Evolutionary conservation across 1,284 basidiomycete species (phyloP).

Genomic region (Gomphus sp.): DNA sequence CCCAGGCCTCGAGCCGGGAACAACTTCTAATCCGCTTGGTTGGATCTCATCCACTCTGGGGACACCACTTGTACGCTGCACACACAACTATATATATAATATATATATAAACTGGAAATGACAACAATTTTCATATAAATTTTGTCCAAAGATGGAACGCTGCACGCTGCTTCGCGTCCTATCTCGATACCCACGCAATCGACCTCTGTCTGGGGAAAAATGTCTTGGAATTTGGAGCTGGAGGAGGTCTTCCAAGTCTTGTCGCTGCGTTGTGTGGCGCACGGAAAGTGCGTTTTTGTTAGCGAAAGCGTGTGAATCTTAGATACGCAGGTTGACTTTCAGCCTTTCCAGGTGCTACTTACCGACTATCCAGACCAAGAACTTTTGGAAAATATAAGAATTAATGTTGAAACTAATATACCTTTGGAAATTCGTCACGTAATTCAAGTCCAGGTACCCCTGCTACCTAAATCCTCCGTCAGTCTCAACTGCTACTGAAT

Average conservation of each 20-base stretch:
- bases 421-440: conserved; percentile 18
- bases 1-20: conserved; percentile 15
- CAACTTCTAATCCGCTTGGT: conserved; percentile 67
- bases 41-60: conserved; percentile 87
- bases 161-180: conserved; percentile 64
- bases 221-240: conserved; percentile 89
- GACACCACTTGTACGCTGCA: conserved; percentile 67
- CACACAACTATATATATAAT: too few species aligned
- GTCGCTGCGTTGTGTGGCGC: conserved; percentile 66
- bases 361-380: conserved; percentile 88
- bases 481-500: neutral
- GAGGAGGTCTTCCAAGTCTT: conserved; percentile 81
- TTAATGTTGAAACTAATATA: conserved; percentile 63
- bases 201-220: conserved; percentile 25
- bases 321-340: too few species aligned
- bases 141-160: conserved; percentile 83
- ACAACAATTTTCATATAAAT: too few species aligned
- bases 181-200: conserved; percentile 50
- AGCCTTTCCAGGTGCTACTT: conserved; percentile 49
- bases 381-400: conserved; percentile 71
- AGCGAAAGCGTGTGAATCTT: neutral
- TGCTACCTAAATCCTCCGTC: neutral
- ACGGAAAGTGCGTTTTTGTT: conserved; percentile 10
- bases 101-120: too few species aligned
- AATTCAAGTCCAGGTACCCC: conserved; percentile 43